Percentiles rank a stretch among this genome's conserved stretches.
These are phyloP conservation scores for Lenzites betulinus DNA, from an alignment of 768 basidiomycete species.

Conservation along the genomic window DNA sequence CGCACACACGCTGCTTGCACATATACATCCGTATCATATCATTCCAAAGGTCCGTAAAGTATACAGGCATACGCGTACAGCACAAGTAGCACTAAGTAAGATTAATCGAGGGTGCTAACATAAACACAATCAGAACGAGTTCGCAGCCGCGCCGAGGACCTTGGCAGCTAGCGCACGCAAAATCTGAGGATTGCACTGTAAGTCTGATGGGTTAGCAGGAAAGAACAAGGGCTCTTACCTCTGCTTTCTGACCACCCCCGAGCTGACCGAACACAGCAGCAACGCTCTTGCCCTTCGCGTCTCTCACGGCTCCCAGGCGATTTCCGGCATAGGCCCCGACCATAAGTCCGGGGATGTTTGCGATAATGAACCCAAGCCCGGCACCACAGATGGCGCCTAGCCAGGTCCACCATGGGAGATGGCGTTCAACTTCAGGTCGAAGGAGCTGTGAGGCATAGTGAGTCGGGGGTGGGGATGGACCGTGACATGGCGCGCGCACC, in stretches of 20 bases:
- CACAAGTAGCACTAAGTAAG: background rate
- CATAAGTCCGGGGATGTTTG: slow-evolving; percentile 84
- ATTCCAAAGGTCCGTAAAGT: background rate
- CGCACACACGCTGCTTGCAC: too few species aligned
- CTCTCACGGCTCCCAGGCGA: slow-evolving; percentile 85
- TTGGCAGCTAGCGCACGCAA: slow-evolving; percentile 81
- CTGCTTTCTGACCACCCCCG: slow-evolving; percentile 79
- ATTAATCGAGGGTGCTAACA: background rate
- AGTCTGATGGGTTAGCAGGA: background rate
- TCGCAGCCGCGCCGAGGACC: slow-evolving; percentile 68
- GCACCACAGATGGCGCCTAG: slow-evolving; percentile 70
- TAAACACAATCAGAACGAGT: slow-evolving; percentile 11
- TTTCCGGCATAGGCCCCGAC: slow-evolving; percentile 89
- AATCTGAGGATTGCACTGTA: slow-evolving; percentile 50
- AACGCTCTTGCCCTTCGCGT: slow-evolving; percentile 94
- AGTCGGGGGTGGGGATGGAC: background rate
- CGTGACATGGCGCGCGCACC: slow-evolving; percentile 41
- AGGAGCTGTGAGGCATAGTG: slow-evolving; percentile 50
- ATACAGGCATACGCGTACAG: slow-evolving; percentile 2
- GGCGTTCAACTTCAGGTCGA: slow-evolving; percentile 77
- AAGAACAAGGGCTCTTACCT: slow-evolving; percentile 54
- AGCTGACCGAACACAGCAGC: slow-evolving; percentile 84
- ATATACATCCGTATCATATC: too few species aligned
- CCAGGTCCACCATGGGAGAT: slow-evolving; percentile 75
- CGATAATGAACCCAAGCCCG: slow-evolving; percentile 52